Conservation (phyloP, 2,329 filamentous ascomycete species). For the Arthrinium puccinioides region DNA sequence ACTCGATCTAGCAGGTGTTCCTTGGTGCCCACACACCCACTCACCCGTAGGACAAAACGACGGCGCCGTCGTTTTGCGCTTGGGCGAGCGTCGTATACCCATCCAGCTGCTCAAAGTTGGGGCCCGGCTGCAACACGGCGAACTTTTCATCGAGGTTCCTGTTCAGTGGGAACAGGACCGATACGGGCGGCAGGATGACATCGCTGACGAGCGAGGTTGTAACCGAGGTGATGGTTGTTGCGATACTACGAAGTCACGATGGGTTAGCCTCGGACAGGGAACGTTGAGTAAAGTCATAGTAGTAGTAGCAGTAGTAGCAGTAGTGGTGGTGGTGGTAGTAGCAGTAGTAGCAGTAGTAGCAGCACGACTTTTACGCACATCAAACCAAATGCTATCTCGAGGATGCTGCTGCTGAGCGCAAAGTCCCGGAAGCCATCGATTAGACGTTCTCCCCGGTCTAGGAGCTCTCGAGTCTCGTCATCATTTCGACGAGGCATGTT, state of each 20-base stretch:
- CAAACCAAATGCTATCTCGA: slow-evolving; percentile 68
- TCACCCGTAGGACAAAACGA: slow-evolving; percentile 65
- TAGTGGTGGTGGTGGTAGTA: not conserved
- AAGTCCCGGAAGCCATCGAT: slow-evolving; percentile 65
- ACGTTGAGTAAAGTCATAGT: not conserved
- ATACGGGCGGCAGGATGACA: slow-evolving; percentile 62
- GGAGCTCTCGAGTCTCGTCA: not conserved
- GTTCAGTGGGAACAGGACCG: slow-evolving; percentile 60
- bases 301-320: not conserved
- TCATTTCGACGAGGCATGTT: not conserved
- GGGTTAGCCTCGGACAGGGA: too few relatives aligned
- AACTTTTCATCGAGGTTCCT: slow-evolving; percentile 71
- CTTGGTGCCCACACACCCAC: too few relatives aligned
- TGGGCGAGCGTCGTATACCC: slow-evolving; percentile 66
- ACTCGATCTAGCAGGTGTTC: too few relatives aligned
- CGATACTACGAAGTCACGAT: slow-evolving; percentile 40
- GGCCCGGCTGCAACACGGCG: slow-evolving; percentile 53
- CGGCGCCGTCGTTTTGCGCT: slow-evolving; percentile 63
- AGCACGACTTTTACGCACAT: slow-evolving; percentile 43
- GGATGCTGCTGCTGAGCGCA: slow-evolving; percentile 65
- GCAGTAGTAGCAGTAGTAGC: not conserved
- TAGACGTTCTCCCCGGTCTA: slow-evolving; percentile 32
- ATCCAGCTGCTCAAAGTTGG: slow-evolving; percentile 38
- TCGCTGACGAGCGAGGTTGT: slow-evolving; percentile 67
- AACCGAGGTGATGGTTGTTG: slow-evolving; percentile 62